Conservation (phyloP, 805 yeast genomes). For the Lipomyces yamanashiensis region DNA sequence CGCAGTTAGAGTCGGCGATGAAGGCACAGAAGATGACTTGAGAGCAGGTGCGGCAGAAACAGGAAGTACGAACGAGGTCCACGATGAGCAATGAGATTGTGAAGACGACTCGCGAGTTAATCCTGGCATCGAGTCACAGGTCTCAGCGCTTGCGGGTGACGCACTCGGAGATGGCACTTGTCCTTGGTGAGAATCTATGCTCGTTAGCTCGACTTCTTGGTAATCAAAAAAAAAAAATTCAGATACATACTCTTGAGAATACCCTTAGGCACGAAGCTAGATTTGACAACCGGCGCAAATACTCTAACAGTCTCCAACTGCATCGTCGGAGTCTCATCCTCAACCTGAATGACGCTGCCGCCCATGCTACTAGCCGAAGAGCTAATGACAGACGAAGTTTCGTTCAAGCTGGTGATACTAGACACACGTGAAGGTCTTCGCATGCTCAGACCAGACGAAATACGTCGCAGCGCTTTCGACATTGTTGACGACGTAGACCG, state of each 20-base stretch:
- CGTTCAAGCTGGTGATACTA: slow-evolving; percentile 10
- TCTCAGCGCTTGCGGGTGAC: slow-evolving; percentile 1
- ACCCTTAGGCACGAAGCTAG: slow-evolving; percentile 17
- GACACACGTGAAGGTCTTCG: slow-evolving; percentile 12
- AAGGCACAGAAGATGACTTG: neutral
- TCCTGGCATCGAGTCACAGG: slow-evolving; percentile 9
- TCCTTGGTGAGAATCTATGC: slow-evolving; percentile 12
- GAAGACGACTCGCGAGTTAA: slow-evolving; percentile 24
- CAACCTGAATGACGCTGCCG: neutral
- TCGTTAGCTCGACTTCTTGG: neutral
- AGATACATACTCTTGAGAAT: slow-evolving; percentile 27
- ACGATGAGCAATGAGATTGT: slow-evolving; percentile 21
- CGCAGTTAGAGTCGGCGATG: slow-evolving; percentile 4
- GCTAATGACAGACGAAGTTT: slow-evolving; percentile 5
- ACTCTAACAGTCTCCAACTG: slow-evolving; percentile 4
- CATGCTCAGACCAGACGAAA: slow-evolving; percentile 7
- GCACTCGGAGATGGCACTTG: neutral
- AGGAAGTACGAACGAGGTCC: slow-evolving; percentile 7
- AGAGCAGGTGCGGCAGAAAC: neutral
- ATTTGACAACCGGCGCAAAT: slow-evolving; percentile 11
- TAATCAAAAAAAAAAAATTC: neutral
- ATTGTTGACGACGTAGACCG: slow-evolving; percentile 29
- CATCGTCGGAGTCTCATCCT: slow-evolving; percentile 9
- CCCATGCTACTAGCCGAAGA: neutral
- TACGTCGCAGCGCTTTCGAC: slow-evolving; percentile 23